phyloP scores from a whole-genome alignment of 495 filamentous ascomycete species.

The Neurospora hispaniola region DNA sequence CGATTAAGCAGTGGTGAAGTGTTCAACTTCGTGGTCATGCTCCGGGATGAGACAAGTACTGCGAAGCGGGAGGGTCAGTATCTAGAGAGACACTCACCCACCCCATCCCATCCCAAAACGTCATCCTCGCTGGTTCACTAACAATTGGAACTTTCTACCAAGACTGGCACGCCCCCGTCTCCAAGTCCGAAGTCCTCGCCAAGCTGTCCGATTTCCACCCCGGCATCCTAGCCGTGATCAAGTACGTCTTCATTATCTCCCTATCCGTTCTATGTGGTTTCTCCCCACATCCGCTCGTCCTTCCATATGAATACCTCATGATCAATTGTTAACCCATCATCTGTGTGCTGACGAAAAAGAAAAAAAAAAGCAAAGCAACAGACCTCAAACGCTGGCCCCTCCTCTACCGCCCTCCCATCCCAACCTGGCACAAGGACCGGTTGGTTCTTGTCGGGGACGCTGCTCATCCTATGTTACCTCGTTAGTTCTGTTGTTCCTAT shows the following conservation, averaged over 20 bases:
- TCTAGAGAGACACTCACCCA: too few species aligned
- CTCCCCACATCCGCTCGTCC: too few species aligned
- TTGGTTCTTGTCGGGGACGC: constrained; percentile 37
- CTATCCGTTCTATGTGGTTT: too few species aligned
- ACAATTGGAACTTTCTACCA: too few species aligned
- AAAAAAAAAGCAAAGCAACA: constrained; percentile 15
- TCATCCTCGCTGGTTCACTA: too few species aligned
- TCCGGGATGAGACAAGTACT: background rate
- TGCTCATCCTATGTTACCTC: constrained; percentile 40
- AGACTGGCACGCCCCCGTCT: constrained; percentile 18
- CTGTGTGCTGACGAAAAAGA: too few species aligned
- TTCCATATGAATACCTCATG: too few species aligned
- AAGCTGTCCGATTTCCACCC: constrained; percentile 13
- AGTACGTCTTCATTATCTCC: background rate
- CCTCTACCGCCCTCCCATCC: constrained; percentile 22
- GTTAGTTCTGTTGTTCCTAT: too few species aligned
- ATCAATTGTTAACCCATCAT: too few species aligned
- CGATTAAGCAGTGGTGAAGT: constrained; percentile 16
- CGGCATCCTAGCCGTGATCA: constrained; percentile 9
- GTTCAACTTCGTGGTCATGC: constrained; percentile 26
- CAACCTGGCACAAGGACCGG: constrained; percentile 25
- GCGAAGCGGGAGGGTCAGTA: background rate
- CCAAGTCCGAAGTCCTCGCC: constrained; percentile 14
- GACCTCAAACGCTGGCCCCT: constrained; percentile 39
- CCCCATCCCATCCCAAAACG: too few species aligned